Base-by-base conservation (phyloP, 1,139 yeast species). In the Hemisphaericaspora xylanilytica region DNA sequence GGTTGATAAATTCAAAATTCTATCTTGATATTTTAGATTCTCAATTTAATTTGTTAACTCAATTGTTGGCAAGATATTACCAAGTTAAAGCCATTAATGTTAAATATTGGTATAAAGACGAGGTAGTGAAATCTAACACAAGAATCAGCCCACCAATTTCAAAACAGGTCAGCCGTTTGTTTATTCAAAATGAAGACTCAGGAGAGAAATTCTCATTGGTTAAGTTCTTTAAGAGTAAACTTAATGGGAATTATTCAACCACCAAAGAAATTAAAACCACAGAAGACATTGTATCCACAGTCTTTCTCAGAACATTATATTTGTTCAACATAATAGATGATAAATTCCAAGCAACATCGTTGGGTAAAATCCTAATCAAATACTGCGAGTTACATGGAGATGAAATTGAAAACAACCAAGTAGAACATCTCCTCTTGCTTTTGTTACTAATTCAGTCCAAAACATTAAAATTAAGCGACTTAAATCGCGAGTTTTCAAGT, bases 11-110 rank as follows among this genome's bases (percentile, higher is more conserved):
- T 4, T 61, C 69, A 12, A 65, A 64, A 31, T 63, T 65, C 24
- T 71, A 79, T 35, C 66, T 70, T 28, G 73, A 75, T 16, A 51
- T 69, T 18, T 75, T 82, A 45, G 82, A 84, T 42, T 70, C 74
- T 46, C 81, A 82, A 41, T 67, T 85, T 46, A 84, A 84, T 48
- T 66, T 87, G 40, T 59, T 90, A 22, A 81, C 95, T 12, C 83
- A 80, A 49, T 75, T 83, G 22, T 72, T 90, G 50, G 85, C 89
- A 42, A 79, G 97, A 55, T 92, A 87, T 59, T 89, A 82, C 58
- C 97, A 90, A 57, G 83, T 78, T 42, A 87, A 85, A 55, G 81
- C 76, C 42, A 72, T 86, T 21, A 63, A 67, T 32, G 75, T 80
- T 26, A 65, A 67, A 21, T 78, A 74, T 40, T 85, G 88, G 81